These are phyloP conservation scores for Termitomyces sp. DNA, from an alignment of 768 basidiomycete genomes.

Conservation along the genomic window DNA sequence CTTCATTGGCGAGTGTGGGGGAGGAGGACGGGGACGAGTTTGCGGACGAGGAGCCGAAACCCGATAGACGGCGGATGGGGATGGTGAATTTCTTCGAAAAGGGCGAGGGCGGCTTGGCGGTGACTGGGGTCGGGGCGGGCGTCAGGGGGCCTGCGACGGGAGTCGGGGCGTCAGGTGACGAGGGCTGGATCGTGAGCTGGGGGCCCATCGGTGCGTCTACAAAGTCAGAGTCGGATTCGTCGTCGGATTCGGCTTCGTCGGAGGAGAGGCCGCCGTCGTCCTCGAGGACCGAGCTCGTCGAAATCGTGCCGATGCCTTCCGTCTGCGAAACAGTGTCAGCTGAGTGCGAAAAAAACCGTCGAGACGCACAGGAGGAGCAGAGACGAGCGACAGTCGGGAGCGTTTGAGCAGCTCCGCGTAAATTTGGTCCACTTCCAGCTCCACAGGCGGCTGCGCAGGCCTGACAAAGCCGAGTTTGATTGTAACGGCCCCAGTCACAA, in stretches of 20 bases:
- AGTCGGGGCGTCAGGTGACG: constrained; percentile 2
- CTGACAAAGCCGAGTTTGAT: constrained; percentile 44
- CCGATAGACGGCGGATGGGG: not conserved
- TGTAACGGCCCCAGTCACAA: constrained; percentile 32
- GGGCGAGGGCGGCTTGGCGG: not conserved
- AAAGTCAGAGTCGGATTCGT: constrained; percentile 9
- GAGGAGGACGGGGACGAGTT: not conserved
- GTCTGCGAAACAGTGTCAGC: constrained; percentile 42
- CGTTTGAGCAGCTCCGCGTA: constrained; percentile 60
- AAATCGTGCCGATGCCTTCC: constrained; percentile 80
- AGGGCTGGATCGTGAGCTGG: constrained; percentile 5
- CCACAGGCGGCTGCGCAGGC: constrained; percentile 35
- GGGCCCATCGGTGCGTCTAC: not conserved
- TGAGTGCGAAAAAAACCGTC: not conserved
- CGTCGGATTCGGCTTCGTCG: constrained; percentile 26
- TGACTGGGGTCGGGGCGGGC: not conserved
- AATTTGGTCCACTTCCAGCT: constrained; percentile 54
- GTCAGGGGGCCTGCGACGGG: not conserved
- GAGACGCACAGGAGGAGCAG: constrained; percentile 67
- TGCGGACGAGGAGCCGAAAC: not conserved
- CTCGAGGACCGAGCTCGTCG: constrained; percentile 60
- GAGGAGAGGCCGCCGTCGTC: constrained; percentile 76
- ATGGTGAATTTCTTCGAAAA: not conserved
- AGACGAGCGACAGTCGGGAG: constrained; percentile 61
- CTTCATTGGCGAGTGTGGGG: not conserved